Evolutionary conservation across 2,329 filamentous ascomycete species (phyloP).

Genomic region (Hirsutella thompsonii): DNA sequence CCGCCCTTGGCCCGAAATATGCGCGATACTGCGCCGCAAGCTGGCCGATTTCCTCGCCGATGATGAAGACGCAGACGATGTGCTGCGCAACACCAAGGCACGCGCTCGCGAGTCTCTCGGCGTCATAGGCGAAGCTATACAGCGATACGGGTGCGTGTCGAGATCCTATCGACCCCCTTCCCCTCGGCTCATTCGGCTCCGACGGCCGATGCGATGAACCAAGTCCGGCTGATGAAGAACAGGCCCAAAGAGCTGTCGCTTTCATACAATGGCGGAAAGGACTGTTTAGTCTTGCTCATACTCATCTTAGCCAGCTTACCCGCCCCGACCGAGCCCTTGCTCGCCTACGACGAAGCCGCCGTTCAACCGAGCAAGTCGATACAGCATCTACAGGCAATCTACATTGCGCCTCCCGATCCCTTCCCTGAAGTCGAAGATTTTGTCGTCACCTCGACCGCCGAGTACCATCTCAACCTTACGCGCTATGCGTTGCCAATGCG

Average conservation of each 20-base stretch:
- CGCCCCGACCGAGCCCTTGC: constrained; percentile 9
- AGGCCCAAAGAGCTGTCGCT: constrained; percentile 71
- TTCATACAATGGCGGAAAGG: constrained; percentile 96
- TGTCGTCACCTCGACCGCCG: constrained; percentile 49
- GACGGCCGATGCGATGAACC: background rate
- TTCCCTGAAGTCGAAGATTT: constrained; percentile 82
- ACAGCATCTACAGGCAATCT: constrained; percentile 61
- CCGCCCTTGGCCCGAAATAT: constrained; percentile 25
- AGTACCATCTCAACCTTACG: constrained; percentile 64
- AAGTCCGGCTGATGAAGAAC: background rate
- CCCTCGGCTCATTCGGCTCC: background rate
- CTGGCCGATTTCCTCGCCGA: constrained; percentile 51
- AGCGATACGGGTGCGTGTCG: constrained; percentile 54
- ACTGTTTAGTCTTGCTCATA: constrained; percentile 85
- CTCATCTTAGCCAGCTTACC: constrained; percentile 61
- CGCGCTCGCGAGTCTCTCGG: constrained; percentile 62
- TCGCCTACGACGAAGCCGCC: constrained; percentile 13
- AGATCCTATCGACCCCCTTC: background rate
- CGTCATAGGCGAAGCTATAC: constrained; percentile 63
- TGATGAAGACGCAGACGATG: constrained; percentile 39
- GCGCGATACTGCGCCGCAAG: constrained; percentile 40
- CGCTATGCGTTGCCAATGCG: constrained; percentile 73
- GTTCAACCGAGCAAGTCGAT: background rate
- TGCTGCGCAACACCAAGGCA: constrained; percentile 53
- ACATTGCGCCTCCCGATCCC: constrained; percentile 74